Base-by-base conservation (phyloP, 2,329 filamentous ascomycete species). In the Hymenoscyphus scutula region DNA sequence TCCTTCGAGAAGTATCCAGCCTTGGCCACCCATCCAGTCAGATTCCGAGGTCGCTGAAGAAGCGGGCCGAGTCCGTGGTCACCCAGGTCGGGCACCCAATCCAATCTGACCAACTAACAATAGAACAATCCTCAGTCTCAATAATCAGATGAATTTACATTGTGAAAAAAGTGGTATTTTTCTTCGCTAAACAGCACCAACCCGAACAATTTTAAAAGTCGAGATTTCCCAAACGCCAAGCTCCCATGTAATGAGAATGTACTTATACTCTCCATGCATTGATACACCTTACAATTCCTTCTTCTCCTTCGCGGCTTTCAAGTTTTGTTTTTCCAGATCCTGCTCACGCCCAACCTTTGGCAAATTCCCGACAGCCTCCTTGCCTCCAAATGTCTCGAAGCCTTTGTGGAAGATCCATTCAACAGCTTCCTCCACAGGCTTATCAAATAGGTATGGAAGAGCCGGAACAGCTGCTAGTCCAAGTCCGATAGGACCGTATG, bases 401-500 rank as follows among this genome's bases (percentile, higher is more conserved):
- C 84, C 90, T 70, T 88, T 90, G 71, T 96, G 90, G 79, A 98
- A 98, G 2, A 84, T 76, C 89, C 89, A 97, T 73, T 98, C 93
- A 0, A 97, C 91, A 0, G 90, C 92, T 66, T 92, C 84, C 77
- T 98, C 95, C 6, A 99, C 92, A 0, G 95, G 94, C 75, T 96
- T 84, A 72, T 99, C 93, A 70, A 97, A 97, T 61, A 97, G 77
- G 63, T 83, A 87, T 0, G 93, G 94, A 62, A 97, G 76, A 75
- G 93, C 90, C 0, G 93, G 94, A 8, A 97, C 92, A 8, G 91
- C 81, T 0, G 87, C 78, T 37, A 92, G 74, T 2, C 92, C 86
- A 70, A 97, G 84, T 1, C 95, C 95, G 64, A 99, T 97, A 0
- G 95, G 95, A 0, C 84, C 90, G 89, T 90, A 99, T 0, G 91